These are phyloP conservation scores for Circinella umbellata DNA, from an alignment of 371 early-diverging fungal genomes.

Conservation along the genomic window DNA sequence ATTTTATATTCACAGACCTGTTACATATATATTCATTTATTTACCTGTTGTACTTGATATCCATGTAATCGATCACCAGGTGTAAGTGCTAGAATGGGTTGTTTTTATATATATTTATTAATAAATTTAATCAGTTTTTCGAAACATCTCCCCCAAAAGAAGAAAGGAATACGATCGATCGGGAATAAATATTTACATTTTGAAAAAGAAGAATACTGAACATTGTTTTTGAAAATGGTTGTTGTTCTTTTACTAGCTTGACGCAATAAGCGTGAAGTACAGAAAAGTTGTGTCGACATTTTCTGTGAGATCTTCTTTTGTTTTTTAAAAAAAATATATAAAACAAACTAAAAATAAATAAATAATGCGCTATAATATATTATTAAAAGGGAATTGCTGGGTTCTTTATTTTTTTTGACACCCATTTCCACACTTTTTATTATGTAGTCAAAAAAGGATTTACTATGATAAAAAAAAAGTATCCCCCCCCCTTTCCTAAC, in stretches of 20 bases:
- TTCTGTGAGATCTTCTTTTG: not conserved
- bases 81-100: constrained; percentile 1
- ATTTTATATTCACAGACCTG: not conserved
- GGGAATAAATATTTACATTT: not conserved
- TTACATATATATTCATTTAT: not conserved
- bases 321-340: no score
- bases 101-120: not conserved
- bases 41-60: constrained; percentile 28
- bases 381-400: no score
- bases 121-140: not conserved
- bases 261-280: constrained; percentile 7
- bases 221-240: not conserved
- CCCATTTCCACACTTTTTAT: no score
- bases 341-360: no score
- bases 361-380: no score
- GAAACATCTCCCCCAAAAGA: not conserved
- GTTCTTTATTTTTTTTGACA: no score
- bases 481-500: not conserved
- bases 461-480: no score
- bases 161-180: not conserved
- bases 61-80: constrained; percentile 35
- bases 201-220: not conserved
- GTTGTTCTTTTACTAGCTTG: not conserved
- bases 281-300: constrained; percentile 17
- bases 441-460: no score